Evolutionary conservation across 2,329 filamentous ascomycete species (phyloP), one percentile per base, ranked within the genome.

Genomic region (Dactylellina cionopaga): DNA sequence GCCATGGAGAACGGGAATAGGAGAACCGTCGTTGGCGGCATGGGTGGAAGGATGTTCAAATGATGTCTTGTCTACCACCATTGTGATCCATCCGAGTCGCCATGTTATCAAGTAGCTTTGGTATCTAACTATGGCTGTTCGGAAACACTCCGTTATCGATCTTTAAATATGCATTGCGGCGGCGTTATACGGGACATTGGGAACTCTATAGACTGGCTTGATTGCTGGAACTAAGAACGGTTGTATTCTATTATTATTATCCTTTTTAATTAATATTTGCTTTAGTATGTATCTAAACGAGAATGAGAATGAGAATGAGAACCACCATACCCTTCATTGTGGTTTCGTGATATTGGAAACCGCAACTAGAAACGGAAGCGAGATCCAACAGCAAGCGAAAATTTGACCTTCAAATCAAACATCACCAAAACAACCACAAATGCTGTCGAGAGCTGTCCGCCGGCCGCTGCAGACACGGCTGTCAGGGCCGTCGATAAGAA

Each of bases 21-120:
- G 39, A 60, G 60, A 47, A 74, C 43, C 6, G 62, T 74, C 4
- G 62, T 74, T 13, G 69, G 69, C 5, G 69, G 60, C 29, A 74
- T 74, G 69, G 69, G 69, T 19, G 69, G 60, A 13, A 66, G 37
- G 24, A 19, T 74, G 47, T 74, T 74, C 49, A 74, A 72, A 17
- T 72, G 52, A 65, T 15, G 11, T 35, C 17, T 17, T 46, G 37
- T 5, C 37, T 4, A 5, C 11, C 5, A n/a, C 5, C 17, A 41
- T 41, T 19, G n/a, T 10, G 41, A 19, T 46, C 19, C 41, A 24
- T 46, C 13, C 10, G 41, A 5, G 11, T 24, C 19, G 17, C 3
- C 15, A 43, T 43, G 5, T n/a, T 2, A 25, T 49, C 7, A 7
- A 2, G 24, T 49, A 5, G 27, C 22, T 31, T 17, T 1, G 3